Evolutionary conservation across 306 rosid species (phyloP), one percentile per base, ranked within the genome.

Genomic region (Oxytropis ochrocephala): DNA sequence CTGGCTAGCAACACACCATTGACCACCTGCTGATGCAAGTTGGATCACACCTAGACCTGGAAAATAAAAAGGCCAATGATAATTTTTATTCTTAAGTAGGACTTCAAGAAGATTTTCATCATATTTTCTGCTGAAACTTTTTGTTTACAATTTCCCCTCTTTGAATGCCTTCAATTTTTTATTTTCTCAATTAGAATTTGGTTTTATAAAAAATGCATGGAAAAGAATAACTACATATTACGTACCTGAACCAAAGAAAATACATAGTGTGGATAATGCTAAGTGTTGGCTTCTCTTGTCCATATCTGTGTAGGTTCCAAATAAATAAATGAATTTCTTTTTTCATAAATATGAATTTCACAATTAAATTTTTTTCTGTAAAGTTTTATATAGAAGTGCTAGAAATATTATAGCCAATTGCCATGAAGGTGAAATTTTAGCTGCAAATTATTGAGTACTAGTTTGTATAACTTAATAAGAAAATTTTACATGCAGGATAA

Each of bases 1-100:
- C 51, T 77, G 87, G 74, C 61, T 89, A 57, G 96, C 96, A 72
- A 85, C 67, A 69, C 98, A 92, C 98, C 98, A 92, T 60, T 81
- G 64, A 42, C 89, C 92, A 5, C 96, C 85, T 27, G 84, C 58
- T 12, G 89, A 68, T 54, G 73, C 11, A 3, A 86, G 59, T 32
- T 90, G 69, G 0, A 72, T 81, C 84, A 7, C 80, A 67, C 43
- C 78, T 84, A 80, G 49, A 78, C 85, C 98, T 92, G 92, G 11
- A n/a, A 74, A 84, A 76, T 76, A 58, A 78, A 49, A 32, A 49
- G 41, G 81, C 59, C n/a, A 17, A 49, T 42, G 59, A 24, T 66
- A 27, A 19, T 49, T 52, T 48, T 56, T 53, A 65, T 42, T 70
- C 47, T 39, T 69, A n/a, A 33, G 43, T 5, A 56, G 51, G 68